Conservation (phyloP, 208 protist species). For the Leishmania aethiopica region DNA sequence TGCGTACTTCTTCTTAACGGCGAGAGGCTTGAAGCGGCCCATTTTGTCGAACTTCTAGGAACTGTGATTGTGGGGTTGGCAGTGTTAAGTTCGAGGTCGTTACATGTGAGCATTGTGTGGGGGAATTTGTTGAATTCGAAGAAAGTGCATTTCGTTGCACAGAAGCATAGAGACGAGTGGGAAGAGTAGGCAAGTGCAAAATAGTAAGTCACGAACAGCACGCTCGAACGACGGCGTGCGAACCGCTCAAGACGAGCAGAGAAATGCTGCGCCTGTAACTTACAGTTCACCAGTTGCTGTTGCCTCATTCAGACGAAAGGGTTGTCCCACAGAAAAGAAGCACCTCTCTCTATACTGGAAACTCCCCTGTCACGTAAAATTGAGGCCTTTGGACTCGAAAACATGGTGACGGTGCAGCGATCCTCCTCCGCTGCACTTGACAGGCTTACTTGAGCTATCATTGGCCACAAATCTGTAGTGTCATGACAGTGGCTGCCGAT, state of each 20-base stretch:
- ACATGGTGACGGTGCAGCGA: not conserved
- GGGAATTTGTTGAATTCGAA: not conserved
- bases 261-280: not conserved
- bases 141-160: not conserved
- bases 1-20: conserved; percentile 95
- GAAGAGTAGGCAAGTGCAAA: not conserved
- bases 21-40: conserved; percentile 92
- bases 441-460: not conserved
- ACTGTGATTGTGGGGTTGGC: not conserved
- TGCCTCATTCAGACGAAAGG: not conserved
- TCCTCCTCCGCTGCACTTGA: not conserved
- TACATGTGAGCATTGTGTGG: not conserved
- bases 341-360: not conserved
- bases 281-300: not conserved
- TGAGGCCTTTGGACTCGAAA: not conserved
- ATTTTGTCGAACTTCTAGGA: conserved; percentile 40
- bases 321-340: not conserved
- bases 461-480: not conserved
- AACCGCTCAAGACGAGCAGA: not conserved
- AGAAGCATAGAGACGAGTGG: not conserved
- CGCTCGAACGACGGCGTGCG: not conserved
- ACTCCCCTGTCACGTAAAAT: not conserved
- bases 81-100: not conserved
- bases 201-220: not conserved
- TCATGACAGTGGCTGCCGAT: not conserved